phyloP scores from a whole-genome alignment of 1,139 yeast genomes.

The Blastobotrys aristatus region DNA sequence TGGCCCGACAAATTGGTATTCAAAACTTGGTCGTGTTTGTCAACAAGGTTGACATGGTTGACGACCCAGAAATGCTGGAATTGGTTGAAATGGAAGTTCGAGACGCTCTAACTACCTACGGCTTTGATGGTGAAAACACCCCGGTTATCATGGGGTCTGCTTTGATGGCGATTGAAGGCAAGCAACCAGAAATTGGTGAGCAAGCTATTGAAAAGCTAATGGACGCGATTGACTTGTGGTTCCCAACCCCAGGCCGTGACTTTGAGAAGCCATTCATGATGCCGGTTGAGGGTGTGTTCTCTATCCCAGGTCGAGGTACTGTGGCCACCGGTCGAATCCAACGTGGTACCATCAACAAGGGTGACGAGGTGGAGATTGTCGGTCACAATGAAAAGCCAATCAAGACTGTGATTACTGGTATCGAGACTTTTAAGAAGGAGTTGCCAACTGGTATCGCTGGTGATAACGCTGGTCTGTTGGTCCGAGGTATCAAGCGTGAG shows the following conservation, averaged over 20 bases:
- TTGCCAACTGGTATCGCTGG: constrained; percentile 94
- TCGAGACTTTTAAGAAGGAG: constrained; percentile 99
- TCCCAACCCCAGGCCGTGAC: constrained; percentile 96
- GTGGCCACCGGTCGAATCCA: constrained; percentile 99
- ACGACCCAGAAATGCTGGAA: constrained; percentile 99
- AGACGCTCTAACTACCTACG: constrained; percentile 83
- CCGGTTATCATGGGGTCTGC: constrained; percentile 99
- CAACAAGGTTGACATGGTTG: constrained; percentile 95
- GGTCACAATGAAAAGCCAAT: constrained; percentile 83
- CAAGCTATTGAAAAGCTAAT: constrained; percentile 77
- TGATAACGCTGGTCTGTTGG: constrained; percentile 95
- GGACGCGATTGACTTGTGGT: constrained; percentile 88
- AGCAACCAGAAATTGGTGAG: constrained; percentile 86
- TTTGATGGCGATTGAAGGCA: constrained; percentile 87
- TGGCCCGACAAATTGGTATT: constrained; percentile 99
- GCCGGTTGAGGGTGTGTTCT: constrained; percentile 97
- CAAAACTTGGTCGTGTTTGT: constrained; percentile 96
- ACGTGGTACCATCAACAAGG: constrained; percentile 95
- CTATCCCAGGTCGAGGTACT: constrained; percentile 99
- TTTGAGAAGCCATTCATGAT: constrained; percentile 93
- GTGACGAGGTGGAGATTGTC: constrained; percentile 96
- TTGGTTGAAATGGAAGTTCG: constrained; percentile 99
- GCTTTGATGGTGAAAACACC: constrained; percentile 96
- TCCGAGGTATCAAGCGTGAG: constrained; percentile 98
- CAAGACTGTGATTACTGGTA: constrained; percentile 95